These are phyloP conservation scores for Nigrograna mackinnonii DNA, from an alignment of 2,329 filamentous ascomycete genomes.

Conservation along the genomic window DNA sequence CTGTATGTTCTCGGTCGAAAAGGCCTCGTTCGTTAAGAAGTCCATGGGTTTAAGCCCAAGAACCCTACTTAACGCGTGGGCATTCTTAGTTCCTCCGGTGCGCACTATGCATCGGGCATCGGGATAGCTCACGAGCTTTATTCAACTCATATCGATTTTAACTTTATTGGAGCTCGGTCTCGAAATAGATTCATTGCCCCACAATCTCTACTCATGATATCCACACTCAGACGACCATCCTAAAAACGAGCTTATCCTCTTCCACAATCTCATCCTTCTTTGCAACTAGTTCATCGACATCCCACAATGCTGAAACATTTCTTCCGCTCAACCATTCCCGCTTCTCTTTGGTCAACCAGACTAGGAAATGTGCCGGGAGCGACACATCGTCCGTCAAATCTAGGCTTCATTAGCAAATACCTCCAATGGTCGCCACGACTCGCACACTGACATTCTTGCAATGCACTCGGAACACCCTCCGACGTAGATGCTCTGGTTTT, in stretches of 20 bases:
- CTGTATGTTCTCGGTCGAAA: not conserved
- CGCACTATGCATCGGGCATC: too few relatives aligned
- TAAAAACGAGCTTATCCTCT: not conserved
- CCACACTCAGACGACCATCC: not conserved
- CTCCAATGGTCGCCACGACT: slow-evolving; percentile 10
- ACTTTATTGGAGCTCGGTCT: not conserved
- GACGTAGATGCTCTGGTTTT: slow-evolving; percentile 26
- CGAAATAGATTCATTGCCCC: not conserved
- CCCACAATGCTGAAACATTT: slow-evolving; percentile 30
- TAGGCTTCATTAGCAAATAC: slow-evolving; percentile 11
- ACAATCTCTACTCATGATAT: not conserved
- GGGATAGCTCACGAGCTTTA: not conserved
- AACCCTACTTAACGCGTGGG: not conserved
- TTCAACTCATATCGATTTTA: not conserved
- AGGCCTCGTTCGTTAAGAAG: not conserved
- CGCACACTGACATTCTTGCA: not conserved
- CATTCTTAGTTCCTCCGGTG: too few relatives aligned
- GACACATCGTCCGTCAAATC: slow-evolving; percentile 4
- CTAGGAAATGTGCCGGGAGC: slow-evolving; percentile 20
- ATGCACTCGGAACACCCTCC: not conserved
- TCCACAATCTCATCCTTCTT: slow-evolving; percentile 10
- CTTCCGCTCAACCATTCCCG: slow-evolving; percentile 16
- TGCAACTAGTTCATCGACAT: slow-evolving; percentile 33
- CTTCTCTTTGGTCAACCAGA: slow-evolving; percentile 32
- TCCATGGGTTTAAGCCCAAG: not conserved